Base-by-base conservation (phyloP, 1,139 yeast species). In the Yamadazyma siamensis region DNA sequence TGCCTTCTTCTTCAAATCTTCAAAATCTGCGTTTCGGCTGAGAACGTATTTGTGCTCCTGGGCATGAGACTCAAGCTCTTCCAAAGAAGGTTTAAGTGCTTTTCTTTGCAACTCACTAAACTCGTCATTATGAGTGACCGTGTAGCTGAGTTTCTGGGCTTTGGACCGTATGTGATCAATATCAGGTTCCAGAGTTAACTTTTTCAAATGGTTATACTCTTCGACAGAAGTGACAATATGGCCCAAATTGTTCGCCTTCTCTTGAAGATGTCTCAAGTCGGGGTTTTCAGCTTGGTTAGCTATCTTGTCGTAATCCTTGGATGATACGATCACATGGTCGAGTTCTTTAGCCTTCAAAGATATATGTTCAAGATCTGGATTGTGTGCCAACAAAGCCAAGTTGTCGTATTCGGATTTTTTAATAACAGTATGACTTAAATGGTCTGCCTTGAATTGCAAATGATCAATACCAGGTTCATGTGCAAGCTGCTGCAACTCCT, bases 381-480 rank as follows among this genome's bases (percentile, higher is more conserved):
- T 20, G 14, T 15, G 4, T 10, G 19, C 15, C 10, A 16, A 12
- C 15, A n/a, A 9, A 9, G 4, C 12, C 22, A 27, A 21, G 4
- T 11, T 11, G 4, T 12, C 8, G 13, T 15, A 27, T 17, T 21
- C 26, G 59, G 66, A 2, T 34, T 25, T 29, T 50, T 47, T 2
- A 0, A 61, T 38, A n/a, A 59, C 40, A 10, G 13, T 25, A 24
- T 32, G 31, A 4, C 47, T 50, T 18, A 39, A 27, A 3, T 13
- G 20, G 1, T 26, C 9, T 4, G 46, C 43, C 17, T 36, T 51
- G 23, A 56, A 59, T 31, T 55, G 52, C 6, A 65, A 54, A 28
- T 58, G 63, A 21, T 50, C 54, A 35, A 55, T 38, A n/a, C 50
- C 41, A 20, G 69, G 68, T 10, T 28, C 23, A 18, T 50, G 27